Percentiles rank a stretch among this genome's conserved stretches.
phyloP scores from a whole-genome alignment of 2,329 filamentous ascomycete species.

The Penicillium sp. region DNA sequence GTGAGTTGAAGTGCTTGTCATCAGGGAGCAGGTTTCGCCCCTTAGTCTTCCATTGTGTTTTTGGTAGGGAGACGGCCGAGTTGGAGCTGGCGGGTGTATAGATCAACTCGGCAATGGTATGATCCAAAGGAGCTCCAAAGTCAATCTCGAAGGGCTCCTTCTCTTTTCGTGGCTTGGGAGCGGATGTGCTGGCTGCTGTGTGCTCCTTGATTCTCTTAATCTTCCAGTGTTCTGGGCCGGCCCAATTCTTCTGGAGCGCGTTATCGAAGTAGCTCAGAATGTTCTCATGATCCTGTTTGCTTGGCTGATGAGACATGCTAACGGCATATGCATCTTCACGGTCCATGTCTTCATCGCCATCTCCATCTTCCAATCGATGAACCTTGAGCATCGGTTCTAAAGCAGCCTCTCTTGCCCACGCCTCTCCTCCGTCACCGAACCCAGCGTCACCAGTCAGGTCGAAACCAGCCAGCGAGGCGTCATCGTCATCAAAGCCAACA shows the following conservation, averaged over 20 bases:
- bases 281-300: slow-evolving; percentile 77
- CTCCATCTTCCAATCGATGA: slow-evolving; percentile 57
- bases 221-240: slow-evolving; percentile 97
- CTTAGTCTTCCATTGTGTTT: slow-evolving; percentile 94
- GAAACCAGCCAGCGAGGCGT: slow-evolving; percentile 68
- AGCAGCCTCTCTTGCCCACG: slow-evolving; percentile 88
- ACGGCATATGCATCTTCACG: slow-evolving; percentile 74
- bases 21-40: slow-evolving; percentile 90
- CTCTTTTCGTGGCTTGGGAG: slow-evolving; percentile 74
- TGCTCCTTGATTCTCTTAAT: slow-evolving; percentile 89
- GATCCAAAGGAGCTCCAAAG: slow-evolving; percentile 74
- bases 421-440: slow-evolving; percentile 94
- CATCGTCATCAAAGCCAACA: slow-evolving; percentile 78
- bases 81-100: slow-evolving; percentile 81
- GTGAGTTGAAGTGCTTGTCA: slow-evolving; percentile 97
- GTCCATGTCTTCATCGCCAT: slow-evolving; percentile 59
- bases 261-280: slow-evolving; percentile 99
- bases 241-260: slow-evolving; percentile 95
- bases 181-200: slow-evolving; percentile 52
- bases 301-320: slow-evolving; percentile 71
- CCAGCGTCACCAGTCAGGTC: slow-evolving; percentile 70
- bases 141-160: slow-evolving; percentile 97
- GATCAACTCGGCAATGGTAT: slow-evolving; percentile 70
- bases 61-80: slow-evolving; percentile 78
- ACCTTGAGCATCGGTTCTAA: slow-evolving; percentile 83